Base-by-base conservation (phyloP, 257 asterid genomes). In the Solanum paucissectum region DNA sequence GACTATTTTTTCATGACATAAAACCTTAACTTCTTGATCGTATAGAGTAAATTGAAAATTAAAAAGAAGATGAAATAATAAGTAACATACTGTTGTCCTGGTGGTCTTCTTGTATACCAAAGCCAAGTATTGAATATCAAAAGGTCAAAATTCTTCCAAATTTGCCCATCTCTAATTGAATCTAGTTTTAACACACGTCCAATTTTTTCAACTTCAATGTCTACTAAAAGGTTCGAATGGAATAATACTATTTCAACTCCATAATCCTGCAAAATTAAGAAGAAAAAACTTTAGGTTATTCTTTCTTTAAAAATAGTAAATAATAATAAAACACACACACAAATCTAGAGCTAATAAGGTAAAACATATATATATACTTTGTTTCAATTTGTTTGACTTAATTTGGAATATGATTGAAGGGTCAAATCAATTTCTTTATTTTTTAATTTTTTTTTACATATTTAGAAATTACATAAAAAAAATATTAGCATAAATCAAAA, bases 101-200 rank as follows among this genome's bases (percentile, higher is more conserved):
- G 27, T 69, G 90, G 92, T 14, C 52, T 77, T 12, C 92, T 90
- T 44, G 77, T 74, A 92, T 92, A 93, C 94, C 93, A 93, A 83
- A 90, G 91, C 94, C 93, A 91, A 18, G 91, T 89, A 84, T 93
- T 93, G 86, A 93, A 88, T 37, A 93, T 86, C 86, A 93, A 90
- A 69, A 90, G 81, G 86, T 91, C 93, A 20, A 29, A 71, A 21
- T 89, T 68, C 87, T 87, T 93, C 94, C 95, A 93, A 13, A 74
- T 85, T 3, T 87, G 91, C 75, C 94, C 95, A 37, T 33, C 36
- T 27, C 77, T 87, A 3, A 91, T 21, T 37, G 95, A 91, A 20
- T 90, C 82, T 5, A 93, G 90, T 46, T 91, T 93, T 83, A 93
- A 42, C 1, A 90, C 90, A 64, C 93, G 86, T 29, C 94, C 94